Evolutionary conservation across 1,284 basidiomycete genomes (phyloP).

Genomic region (Sparassis latifolia): DNA sequence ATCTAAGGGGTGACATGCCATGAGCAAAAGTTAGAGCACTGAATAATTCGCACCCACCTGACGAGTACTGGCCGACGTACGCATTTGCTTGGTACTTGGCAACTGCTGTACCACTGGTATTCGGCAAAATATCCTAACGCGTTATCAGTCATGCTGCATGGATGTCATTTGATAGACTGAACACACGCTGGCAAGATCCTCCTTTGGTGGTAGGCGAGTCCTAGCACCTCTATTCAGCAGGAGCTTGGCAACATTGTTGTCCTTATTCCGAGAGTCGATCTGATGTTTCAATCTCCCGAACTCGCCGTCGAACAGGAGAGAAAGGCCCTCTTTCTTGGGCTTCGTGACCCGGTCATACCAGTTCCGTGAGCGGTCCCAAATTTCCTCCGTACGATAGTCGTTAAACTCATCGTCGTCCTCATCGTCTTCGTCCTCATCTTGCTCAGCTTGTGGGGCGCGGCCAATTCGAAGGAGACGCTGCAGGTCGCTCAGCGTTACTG

Average conservation of each 20-base stretch:
- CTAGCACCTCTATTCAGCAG: constrained; percentile 36
- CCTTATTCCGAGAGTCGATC: constrained; percentile 27
- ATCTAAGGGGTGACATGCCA: constrained; percentile 37
- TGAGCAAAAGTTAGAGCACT: constrained; percentile 4
- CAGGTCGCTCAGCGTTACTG: not conserved
- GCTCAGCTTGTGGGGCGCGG: not conserved
- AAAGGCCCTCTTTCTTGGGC: constrained; percentile 66
- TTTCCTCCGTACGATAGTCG: constrained; percentile 16
- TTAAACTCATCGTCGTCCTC: constrained; percentile 27
- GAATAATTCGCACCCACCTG: constrained; percentile 38
- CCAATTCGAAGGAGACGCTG: not conserved
- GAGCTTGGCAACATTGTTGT: constrained; percentile 40
- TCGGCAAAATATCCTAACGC: constrained; percentile 71
- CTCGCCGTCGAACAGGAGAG: constrained; percentile 75
- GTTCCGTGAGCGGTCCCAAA: constrained; percentile 24
- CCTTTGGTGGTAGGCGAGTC: constrained; percentile 37
- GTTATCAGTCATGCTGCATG: not conserved
- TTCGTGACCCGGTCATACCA: constrained; percentile 39
- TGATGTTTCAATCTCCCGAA: constrained; percentile 70
- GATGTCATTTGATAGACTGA: not conserved
- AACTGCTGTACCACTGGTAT: constrained; percentile 83
- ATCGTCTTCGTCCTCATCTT: constrained; percentile 12
- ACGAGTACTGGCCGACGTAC: constrained; percentile 91
- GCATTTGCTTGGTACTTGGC: constrained; percentile 77
- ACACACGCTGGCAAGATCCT: constrained; percentile 49